phyloP scores from a whole-genome alignment of 306 rosid species.

The Prunus salicina region DNA sequence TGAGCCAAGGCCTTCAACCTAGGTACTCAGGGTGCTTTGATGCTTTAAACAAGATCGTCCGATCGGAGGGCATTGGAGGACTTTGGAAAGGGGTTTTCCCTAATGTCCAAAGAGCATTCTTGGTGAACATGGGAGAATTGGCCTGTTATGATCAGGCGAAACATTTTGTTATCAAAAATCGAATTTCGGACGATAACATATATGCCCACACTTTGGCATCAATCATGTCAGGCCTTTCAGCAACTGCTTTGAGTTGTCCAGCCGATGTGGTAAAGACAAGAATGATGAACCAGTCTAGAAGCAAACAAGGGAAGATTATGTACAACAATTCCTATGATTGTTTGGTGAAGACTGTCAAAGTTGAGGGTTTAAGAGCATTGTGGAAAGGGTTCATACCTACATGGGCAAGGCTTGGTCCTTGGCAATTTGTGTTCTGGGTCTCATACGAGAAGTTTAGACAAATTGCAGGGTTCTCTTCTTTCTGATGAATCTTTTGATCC shows the following conservation, averaged over 20 bases:
- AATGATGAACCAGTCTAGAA: slow-evolving; percentile 74
- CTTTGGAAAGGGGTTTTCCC: slow-evolving; percentile 90
- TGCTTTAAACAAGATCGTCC: slow-evolving; percentile 63
- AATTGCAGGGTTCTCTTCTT: slow-evolving; percentile 77
- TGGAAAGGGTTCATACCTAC: slow-evolving; percentile 98
- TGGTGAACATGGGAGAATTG: slow-evolving; percentile 91
- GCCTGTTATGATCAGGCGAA: slow-evolving; percentile 89
- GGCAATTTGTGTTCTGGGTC: slow-evolving; percentile 97
- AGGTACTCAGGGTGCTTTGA: slow-evolving; percentile 70
- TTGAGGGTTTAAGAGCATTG: slow-evolving; percentile 74
- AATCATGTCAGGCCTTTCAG: slow-evolving; percentile 68
- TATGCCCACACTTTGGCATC: slow-evolving; percentile 80
- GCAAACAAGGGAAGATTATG: slow-evolving; percentile 43
- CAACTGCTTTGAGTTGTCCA: slow-evolving; percentile 84
- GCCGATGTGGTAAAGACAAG: slow-evolving; percentile 93
- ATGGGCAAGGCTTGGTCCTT: slow-evolving; percentile 92
- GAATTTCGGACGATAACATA: slow-evolving; percentile 58
- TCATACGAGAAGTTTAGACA: slow-evolving; percentile 81
- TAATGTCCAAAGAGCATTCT: slow-evolving; percentile 78
- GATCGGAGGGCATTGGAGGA: slow-evolving; percentile 64
- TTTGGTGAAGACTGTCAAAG: slow-evolving; percentile 68
- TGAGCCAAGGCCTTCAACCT: slow-evolving; percentile 59
- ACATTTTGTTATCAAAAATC: slow-evolving; percentile 53
- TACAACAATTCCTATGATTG: slow-evolving; percentile 67
- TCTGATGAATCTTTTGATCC: slow-evolving; percentile 21